Evolutionary conservation across 2,329 filamentous ascomycete genomes (phyloP).

Genomic region (Elsinoe ampelina): DNA sequence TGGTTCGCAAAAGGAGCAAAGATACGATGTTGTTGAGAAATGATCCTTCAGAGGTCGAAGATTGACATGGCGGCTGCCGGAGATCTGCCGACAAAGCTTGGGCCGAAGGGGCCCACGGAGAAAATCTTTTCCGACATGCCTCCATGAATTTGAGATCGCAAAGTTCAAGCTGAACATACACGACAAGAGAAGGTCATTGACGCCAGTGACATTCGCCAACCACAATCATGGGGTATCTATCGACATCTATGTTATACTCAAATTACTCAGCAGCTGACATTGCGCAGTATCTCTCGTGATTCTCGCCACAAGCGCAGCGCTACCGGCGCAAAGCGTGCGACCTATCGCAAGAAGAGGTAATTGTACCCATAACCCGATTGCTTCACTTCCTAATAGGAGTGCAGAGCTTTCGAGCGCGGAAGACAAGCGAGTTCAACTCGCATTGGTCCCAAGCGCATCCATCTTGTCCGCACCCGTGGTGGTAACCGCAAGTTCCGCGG

Average conservation of each 20-base stretch:
- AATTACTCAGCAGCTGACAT: conserved; percentile 28
- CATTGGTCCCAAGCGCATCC: conserved; percentile 94
- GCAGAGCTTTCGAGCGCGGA: conserved; percentile 99
- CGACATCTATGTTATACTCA: conserved; percentile 17
- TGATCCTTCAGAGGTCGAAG: too few species aligned
- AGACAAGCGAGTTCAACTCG: conserved; percentile 99
- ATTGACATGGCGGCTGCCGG: not conserved
- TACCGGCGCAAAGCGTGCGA: conserved; percentile 79
- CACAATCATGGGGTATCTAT: conserved; percentile 45
- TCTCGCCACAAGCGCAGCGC: conserved; percentile 99
- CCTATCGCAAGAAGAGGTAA: conserved; percentile 51
- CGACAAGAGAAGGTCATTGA: conserved; percentile 2
- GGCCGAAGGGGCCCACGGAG: not conserved
- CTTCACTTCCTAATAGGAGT: conserved; percentile 51
- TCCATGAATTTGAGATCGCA: not conserved
- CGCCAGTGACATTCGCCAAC: conserved; percentile 34
- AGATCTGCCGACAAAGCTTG: not conserved
- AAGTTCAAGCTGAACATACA: not conserved
- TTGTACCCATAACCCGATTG: conserved; percentile 44
- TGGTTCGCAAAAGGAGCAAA: too few species aligned
- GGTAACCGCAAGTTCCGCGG: conserved; percentile 99
- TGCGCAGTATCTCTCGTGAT: conserved; percentile 88
- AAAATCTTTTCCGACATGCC: not conserved
- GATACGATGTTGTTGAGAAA: too few species aligned
- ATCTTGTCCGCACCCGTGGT: conserved; percentile 92